phyloP scores from a whole-genome alignment of 1,284 basidiomycete genomes.

The Ceratobasidium sp. region DNA sequence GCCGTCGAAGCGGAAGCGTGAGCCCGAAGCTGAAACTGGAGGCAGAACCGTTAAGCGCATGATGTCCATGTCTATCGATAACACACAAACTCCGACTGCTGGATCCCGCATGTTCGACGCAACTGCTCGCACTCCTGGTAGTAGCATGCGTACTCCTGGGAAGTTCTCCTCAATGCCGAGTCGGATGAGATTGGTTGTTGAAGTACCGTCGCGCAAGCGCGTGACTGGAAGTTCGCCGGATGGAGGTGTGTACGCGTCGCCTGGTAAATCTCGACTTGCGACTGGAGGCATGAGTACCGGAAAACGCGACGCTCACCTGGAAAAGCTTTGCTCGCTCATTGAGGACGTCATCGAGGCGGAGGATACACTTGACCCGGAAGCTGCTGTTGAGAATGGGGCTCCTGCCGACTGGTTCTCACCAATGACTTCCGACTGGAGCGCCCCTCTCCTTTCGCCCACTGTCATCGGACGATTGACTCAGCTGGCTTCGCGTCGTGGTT shows the following conservation, averaged over 20 bases:
- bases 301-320: conserved; percentile 65
- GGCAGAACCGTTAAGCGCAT: conserved; percentile 87
- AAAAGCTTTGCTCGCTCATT: conserved; percentile 77
- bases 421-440: conserved; percentile 68
- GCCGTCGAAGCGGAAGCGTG: conserved; percentile 41
- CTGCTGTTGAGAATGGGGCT: conserved; percentile 57
- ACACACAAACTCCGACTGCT: conserved; percentile 5
- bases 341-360: conserved; percentile 93
- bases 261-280: conserved; percentile 21
- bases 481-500: conserved; percentile 57
- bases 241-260: conserved; percentile 74
- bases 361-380: conserved; percentile 79
- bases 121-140: conserved; percentile 37
- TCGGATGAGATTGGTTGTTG: conserved; percentile 33
- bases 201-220: conserved; percentile 47
- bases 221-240: conserved; percentile 75
- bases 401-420: conserved; percentile 73
- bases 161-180: conserved; percentile 11
- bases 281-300: conserved; percentile 42
- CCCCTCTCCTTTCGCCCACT: conserved; percentile 70
- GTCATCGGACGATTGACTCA: conserved; percentile 79
- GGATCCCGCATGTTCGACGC: conserved; percentile 23
- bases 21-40: conserved; percentile 51
- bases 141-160: conserved; percentile 9
- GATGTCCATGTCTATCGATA: conserved; percentile 80